phyloP scores from a whole-genome alignment of 345 rosid species.

The Dovyalis caffra region DNA sequence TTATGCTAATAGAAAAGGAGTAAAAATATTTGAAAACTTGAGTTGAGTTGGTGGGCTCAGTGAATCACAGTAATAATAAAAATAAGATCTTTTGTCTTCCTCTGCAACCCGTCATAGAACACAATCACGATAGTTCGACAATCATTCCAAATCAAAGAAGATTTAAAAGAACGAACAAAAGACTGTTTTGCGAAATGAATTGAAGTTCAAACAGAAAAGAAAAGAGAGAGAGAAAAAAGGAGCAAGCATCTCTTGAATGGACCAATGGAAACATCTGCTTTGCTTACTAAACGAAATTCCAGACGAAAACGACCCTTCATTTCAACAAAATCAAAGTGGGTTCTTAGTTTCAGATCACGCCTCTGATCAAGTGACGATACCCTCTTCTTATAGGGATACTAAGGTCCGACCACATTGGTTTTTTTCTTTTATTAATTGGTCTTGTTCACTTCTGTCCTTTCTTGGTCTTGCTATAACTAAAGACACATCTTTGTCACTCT shows the following conservation, averaged over 20 bases:
- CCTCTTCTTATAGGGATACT: not conserved
- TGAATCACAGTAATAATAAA: no score
- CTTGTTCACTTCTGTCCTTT: slow-evolving; percentile 15
- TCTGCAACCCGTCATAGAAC: no score
- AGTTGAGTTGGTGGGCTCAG: no score
- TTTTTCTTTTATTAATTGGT: not conserved
- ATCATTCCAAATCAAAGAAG: no score
- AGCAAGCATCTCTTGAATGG: not conserved
- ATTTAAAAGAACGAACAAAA: no score
- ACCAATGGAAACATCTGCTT: slow-evolving; percentile 21
- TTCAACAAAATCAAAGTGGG: slow-evolving; percentile 37
- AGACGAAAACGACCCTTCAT: slow-evolving; percentile 55
- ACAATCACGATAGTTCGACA: no score
- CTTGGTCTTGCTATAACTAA: slow-evolving; percentile 4
- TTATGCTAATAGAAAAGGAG: no score
- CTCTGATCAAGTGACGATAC: not conserved
- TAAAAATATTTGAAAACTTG: no score
- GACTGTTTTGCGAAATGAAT: not conserved
- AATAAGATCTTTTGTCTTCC: no score
- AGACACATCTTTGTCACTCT: slow-evolving; percentile 32
- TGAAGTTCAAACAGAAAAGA: no score
- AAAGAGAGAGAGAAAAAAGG: not conserved
- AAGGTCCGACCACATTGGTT: not conserved
- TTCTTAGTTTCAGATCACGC: slow-evolving; percentile 33
- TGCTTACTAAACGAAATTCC: slow-evolving; percentile 37